These are phyloP conservation scores for Ascoidea rubescens DNA, from an alignment of 805 yeast species.

Conservation along the genomic window DNA sequence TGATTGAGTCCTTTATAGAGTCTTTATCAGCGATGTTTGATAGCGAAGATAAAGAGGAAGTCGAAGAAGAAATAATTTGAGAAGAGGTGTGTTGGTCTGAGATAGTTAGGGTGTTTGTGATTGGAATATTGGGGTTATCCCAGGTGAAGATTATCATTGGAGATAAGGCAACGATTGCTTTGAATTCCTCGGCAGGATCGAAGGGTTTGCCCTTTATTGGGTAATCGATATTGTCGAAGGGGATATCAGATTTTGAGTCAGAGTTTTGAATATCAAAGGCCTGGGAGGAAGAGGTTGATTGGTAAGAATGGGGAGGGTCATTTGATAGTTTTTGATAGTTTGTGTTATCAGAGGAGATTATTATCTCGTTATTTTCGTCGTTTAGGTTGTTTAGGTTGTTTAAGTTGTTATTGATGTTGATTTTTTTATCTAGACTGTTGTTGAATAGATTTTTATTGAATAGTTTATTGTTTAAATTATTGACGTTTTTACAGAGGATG, in stretches of 20 bases:
- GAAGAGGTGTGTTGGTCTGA: no score
- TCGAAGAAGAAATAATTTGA: not conserved
- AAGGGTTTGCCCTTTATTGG: not conserved
- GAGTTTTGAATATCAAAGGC: not conserved
- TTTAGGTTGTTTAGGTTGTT: not conserved
- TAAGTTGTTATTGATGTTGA: not conserved
- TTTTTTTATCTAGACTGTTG: not conserved
- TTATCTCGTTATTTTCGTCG: no score
- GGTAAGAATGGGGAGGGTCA: no score
- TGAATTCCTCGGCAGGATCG: slow-evolving; percentile 8
- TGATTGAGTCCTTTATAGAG: not conserved
- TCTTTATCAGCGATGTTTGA: not conserved
- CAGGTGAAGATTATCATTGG: slow-evolving; percentile 10
- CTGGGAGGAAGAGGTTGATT: no score
- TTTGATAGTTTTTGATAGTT: no score
- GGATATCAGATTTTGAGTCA: not conserved
- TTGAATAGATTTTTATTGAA: not conserved
- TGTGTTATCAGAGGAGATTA: no score
- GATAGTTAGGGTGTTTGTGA: not conserved
- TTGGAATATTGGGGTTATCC: slow-evolving; percentile 5
- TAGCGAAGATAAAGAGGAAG: not conserved
- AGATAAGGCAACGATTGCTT: slow-evolving; percentile 8
- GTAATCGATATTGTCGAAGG: not conserved
- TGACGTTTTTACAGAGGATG: not conserved
- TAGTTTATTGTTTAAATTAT: no score